Conservation (phyloP, 2,329 filamentous ascomycete genomes). For the Fusarium solani-melongenae region DNA sequence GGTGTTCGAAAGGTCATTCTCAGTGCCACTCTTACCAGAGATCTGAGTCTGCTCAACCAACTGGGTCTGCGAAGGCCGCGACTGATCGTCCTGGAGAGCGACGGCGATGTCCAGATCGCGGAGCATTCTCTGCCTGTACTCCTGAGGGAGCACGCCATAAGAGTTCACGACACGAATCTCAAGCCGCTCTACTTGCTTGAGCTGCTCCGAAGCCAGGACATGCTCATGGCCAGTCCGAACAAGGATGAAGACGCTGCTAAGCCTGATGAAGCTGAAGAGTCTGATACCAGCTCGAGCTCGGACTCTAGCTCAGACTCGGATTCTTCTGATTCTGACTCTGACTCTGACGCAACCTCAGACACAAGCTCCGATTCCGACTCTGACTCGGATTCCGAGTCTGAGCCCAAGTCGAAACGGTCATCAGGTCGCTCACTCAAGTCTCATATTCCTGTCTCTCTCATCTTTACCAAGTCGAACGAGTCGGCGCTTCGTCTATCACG, state of each 20-base stretch:
- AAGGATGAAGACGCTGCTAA: constrained; percentile 14
- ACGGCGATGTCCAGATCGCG: constrained; percentile 54
- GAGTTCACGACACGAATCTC: constrained; percentile 74
- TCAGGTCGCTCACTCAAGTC: constrained; percentile 28
- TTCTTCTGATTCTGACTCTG: constrained; percentile 46
- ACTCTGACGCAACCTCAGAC: constrained; percentile 44
- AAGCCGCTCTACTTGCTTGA: constrained; percentile 90
- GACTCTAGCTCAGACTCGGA: constrained; percentile 48
- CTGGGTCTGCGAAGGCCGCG: constrained; percentile 79
- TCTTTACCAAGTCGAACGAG: constrained; percentile 94
- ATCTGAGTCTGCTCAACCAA: constrained; percentile 81
- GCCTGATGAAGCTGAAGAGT: constrained; percentile 50
- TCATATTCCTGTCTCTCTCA: constrained; percentile 66
- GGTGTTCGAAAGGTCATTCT: constrained; percentile 84
- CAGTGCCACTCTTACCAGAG: constrained; percentile 91
- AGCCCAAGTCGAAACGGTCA: constrained; percentile 25
- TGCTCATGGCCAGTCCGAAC: constrained; percentile 46
- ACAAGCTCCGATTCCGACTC: constrained; percentile 44
- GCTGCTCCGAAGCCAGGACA: constrained; percentile 70
- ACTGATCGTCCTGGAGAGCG: constrained; percentile 78
- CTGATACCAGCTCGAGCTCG: constrained; percentile 41
- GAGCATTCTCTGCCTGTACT: constrained; percentile 69
- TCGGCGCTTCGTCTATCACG: constrained; percentile 87
- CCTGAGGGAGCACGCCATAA: constrained; percentile 73
- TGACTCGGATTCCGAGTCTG: constrained; percentile 44